Base-by-base conservation (phyloP, 768 basidiomycete species). In the Kwoniella europaea region DNA sequence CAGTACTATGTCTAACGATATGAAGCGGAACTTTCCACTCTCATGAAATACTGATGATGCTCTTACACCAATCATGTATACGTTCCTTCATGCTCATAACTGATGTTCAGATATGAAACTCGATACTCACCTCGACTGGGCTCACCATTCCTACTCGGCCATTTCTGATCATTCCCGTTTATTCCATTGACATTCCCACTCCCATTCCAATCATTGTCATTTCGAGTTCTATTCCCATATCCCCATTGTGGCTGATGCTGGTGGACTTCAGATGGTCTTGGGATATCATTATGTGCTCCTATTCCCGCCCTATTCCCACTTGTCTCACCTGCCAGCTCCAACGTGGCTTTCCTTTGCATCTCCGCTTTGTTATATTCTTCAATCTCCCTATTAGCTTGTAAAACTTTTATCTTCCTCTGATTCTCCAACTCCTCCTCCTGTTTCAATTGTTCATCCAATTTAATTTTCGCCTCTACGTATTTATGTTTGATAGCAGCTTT, bases 401-500 rank as follows among this genome's bases (percentile, higher is more conserved):
- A 67, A 16, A 80, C 65, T 58, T 78, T 70, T 6, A 57, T 63
- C 41, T 56, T 69, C 50, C 68, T 35, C 27, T 56, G 54, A 15
- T 42, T 54, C 63, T 71, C 70, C 5, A 71, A 35, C 35, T 10
- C 15, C 20, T 68, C 74, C 35, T 74, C 74, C 44, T 65, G 53
- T 62, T 63, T 41, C 10, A 71, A n/a, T 27, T 71, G 65, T 53
- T 71, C 56, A 42, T 71, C 62, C 56, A 79, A 67, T 56, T 78
- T 76, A 5, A 71, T 72, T 52, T 76, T 78, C 15, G 71, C 71
- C 71, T 81, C 78, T 0, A 75, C 74, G 35, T 76, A 72, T 59
- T 76, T 77, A 13, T 78, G 59, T 50, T 64, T 63, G 13, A 79
- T 74, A 0, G 80, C 80, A 16, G 78, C 76, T n/a, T 76, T 69